These are phyloP conservation scores for Cornus florida DNA, from an alignment of 148 eudicot species.

Conservation along the genomic window DNA sequence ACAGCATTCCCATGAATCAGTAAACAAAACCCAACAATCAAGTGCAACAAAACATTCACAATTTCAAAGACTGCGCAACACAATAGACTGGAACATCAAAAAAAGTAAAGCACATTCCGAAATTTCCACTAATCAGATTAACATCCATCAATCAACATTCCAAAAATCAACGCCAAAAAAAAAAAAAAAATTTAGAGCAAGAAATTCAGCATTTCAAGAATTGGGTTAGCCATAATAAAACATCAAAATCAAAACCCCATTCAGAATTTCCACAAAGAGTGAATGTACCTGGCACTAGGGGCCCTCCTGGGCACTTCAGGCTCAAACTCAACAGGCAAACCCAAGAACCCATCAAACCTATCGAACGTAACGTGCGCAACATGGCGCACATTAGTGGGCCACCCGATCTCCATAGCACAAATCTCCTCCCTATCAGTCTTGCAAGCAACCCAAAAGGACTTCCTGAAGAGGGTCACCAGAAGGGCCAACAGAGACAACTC, in stretches of 20 bases:
- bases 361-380: constrained; percentile 98
- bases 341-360: constrained; percentile 94
- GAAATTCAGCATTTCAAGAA: neutral
- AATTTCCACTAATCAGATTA: constrained; percentile 1
- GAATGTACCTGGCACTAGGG: constrained; percentile 94
- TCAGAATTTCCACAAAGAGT: neutral
- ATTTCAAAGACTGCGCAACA: neutral
- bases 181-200: neutral
- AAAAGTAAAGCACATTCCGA: constrained; percentile 8
- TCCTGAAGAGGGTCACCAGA: constrained; percentile 66
- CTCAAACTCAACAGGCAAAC: constrained; percentile 99
- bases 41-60: neutral
- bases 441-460: constrained; percentile 66
- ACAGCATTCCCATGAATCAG: neutral
- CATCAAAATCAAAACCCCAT: neutral
- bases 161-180: neutral
- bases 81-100: constrained; percentile 9
- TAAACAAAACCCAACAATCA: neutral
- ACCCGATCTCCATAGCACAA: constrained; percentile 83
- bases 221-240: neutral
- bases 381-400: constrained; percentile 94
- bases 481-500: constrained; percentile 65
- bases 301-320: constrained; percentile 92
- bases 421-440: constrained; percentile 44
- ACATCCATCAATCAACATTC: neutral